A percentile compares a stretch with the other conserved stretches of the same genome.
These are phyloP conservation scores for Terana coerulea DNA, from an alignment of 768 basidiomycete species.

Conservation along the genomic window DNA sequence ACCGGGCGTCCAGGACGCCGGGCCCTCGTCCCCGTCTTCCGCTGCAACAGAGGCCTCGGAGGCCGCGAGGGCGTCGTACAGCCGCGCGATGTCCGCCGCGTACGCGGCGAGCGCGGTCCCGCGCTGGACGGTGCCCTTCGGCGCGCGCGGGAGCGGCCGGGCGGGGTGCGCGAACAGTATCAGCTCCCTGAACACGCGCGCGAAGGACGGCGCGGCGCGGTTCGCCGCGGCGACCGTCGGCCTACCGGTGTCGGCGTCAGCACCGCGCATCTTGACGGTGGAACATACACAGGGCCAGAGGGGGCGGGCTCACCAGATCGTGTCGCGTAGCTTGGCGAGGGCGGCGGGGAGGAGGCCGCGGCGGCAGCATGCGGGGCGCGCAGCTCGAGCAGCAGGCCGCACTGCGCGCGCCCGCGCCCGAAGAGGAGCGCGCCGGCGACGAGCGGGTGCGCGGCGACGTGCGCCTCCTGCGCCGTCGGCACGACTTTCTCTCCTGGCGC, in stretches of 20 bases:
- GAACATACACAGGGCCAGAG: background rate
- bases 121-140: constrained; percentile 7
- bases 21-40: constrained; percentile 9
- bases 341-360: constrained; percentile 10
- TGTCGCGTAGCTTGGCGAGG: constrained; percentile 4
- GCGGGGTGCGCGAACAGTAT: constrained; percentile 11
- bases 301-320: constrained; percentile 5
- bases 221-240: constrained; percentile 21
- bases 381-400: constrained; percentile 34
- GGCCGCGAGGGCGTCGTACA: constrained; percentile 36
- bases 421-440: constrained; percentile 28
- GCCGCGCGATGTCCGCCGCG: constrained; percentile 7
- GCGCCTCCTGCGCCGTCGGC: constrained; percentile 27
- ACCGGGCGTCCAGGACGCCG: constrained; percentile 2
- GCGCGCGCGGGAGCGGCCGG: constrained; percentile 9
- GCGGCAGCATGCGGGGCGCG: background rate
- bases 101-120: constrained; percentile 16
- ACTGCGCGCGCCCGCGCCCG: constrained; percentile 30
- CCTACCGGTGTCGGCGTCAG: constrained; percentile 12
- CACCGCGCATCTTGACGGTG: background rate
- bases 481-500: constrained; percentile 7
- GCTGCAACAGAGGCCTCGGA: background rate
- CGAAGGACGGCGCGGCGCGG: constrained; percentile 22
- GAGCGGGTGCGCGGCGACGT: constrained; percentile 27
- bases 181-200: constrained; percentile 28